Base-by-base conservation (phyloP, 805 yeast species). In the Suhomyces pyralidae region DNA sequence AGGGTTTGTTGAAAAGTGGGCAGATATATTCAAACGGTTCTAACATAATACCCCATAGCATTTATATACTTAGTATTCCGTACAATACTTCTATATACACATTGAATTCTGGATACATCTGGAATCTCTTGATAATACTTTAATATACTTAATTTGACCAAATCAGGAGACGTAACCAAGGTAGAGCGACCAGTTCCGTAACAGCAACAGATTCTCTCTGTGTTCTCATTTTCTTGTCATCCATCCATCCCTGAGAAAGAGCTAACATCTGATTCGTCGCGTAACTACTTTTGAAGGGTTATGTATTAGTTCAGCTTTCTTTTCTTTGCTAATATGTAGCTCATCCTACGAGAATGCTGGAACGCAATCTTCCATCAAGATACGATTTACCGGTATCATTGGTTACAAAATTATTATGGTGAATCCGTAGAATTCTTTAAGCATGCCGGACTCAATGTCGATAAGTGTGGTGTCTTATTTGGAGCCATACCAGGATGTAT, bases 1-100 rank as follows among this genome's bases (percentile, higher is more conserved):
- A 46, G 63, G 71, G 5, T 74, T 74, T 58, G 65, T 67, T 38
- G 69, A 66, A 40, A 75, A 73, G 55, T 75, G 79, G 78, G 66
- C 59, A 53, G 66, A 56, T 9, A 48, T 61, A 3, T 70, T 62
- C 55, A 67, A 60, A 52, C 57, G 53, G 46, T 56, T 65, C 55
- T 69, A 61, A 62, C 36, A 15, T 30, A n/a, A 10, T 15, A 40
- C 25, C 24, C n/a, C 36, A n/a, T 32, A n/a, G 36, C 36, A 32
- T 32, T 6, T 7, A 14, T 17, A 25, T n/a, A 28, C n/a, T 2
- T 28, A 28, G 6, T 10, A 28, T 28, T 25, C 1, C 12, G 14
- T 46, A 22, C 19, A 34, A 34, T 51, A 32, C 9, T n/a, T 32
- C 17, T 32, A n/a, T 32, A 32, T 32, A n/a, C 17, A 32, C 36